Evolutionary conservation across 1,139 yeast genomes (phyloP).

Genomic region (Pichia sp.): DNA sequence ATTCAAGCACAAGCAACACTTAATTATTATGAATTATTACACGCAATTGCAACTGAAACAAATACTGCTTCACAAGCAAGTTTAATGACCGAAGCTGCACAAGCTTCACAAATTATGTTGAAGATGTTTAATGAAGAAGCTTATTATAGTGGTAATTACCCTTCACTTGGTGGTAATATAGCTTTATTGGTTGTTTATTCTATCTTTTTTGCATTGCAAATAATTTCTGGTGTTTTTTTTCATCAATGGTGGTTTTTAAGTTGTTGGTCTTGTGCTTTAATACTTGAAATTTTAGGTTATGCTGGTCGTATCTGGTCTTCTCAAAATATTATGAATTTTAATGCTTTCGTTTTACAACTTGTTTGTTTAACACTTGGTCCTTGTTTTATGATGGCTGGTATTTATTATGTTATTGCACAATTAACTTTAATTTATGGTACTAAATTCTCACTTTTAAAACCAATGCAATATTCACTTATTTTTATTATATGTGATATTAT

Average conservation of each 20-base stretch:
- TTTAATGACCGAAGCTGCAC: constrained; percentile 33
- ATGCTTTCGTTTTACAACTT: constrained; percentile 58
- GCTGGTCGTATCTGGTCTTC: constrained; percentile 49
- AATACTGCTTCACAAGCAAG: constrained; percentile 26
- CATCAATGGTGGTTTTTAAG: constrained; percentile 72
- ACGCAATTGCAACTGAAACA: constrained; percentile 38
- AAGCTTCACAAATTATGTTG: constrained; percentile 32
- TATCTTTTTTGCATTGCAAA: constrained; percentile 36
- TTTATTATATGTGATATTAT: constrained; percentile 27
- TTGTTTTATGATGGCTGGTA: constrained; percentile 84
- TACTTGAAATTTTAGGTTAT: constrained; percentile 68
- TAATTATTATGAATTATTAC: constrained; percentile 31
- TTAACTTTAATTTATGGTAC: constrained; percentile 65
- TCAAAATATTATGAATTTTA: constrained; percentile 33
- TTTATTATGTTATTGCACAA: constrained; percentile 73
- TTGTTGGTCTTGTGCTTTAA: constrained; percentile 54
- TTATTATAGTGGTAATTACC: constrained; percentile 37
- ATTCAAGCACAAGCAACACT: constrained; percentile 38
- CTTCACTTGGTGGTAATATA: constrained; percentile 41
- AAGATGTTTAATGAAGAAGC: constrained; percentile 25
- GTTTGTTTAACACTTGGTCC: constrained; percentile 76
- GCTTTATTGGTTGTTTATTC: constrained; percentile 47
- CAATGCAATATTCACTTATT: constrained; percentile 72
- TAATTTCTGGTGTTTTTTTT: constrained; percentile 37
- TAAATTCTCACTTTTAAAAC: constrained; percentile 54